phyloP scores from a whole-genome alignment of 148 eudicot species.

The Tetragonia tetragonoides region DNA sequence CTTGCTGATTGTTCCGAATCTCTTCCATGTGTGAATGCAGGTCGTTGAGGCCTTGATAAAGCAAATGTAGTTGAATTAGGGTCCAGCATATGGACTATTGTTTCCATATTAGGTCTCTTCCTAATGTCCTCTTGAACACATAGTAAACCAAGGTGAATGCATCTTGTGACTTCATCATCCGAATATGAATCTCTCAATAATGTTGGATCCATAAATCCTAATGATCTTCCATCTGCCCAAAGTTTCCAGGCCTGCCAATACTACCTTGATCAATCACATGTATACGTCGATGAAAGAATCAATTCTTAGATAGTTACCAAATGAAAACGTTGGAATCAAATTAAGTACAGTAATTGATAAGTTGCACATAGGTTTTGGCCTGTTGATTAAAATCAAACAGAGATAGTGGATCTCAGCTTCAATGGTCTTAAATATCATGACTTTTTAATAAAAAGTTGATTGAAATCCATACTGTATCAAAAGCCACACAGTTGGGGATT shows the following conservation, averaged over 20 bases:
- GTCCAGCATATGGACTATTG: constrained; percentile 13
- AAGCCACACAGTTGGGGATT: too few relatives aligned
- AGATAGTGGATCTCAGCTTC: too few relatives aligned
- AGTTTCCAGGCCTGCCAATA: constrained; percentile 16
- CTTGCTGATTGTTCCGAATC: constrained; percentile 5
- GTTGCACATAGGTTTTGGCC: too few relatives aligned
- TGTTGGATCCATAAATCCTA: constrained; percentile 17
- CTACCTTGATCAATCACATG: too few relatives aligned
- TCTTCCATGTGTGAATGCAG: background rate
- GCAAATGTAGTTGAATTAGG: constrained; percentile 6
- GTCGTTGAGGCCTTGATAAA: constrained; percentile 13
- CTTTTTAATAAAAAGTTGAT: too few relatives aligned
- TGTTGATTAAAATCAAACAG: too few relatives aligned
- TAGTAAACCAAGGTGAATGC: constrained; percentile 11
- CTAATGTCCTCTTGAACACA: constrained; percentile 20
- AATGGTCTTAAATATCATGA: too few relatives aligned
- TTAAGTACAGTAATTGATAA: too few relatives aligned
- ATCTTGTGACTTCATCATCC: constrained; percentile 17
- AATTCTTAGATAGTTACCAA: too few relatives aligned
- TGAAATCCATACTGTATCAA: too few relatives aligned
- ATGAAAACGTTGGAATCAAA: too few relatives aligned
- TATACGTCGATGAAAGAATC: too few relatives aligned
- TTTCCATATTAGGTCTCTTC: constrained; percentile 23
- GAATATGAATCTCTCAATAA: constrained; percentile 4
- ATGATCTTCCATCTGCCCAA: constrained; percentile 13